These are phyloP conservation scores for Trametes villosa DNA, from an alignment of 768 basidiomycete species.

Conservation along the genomic window DNA sequence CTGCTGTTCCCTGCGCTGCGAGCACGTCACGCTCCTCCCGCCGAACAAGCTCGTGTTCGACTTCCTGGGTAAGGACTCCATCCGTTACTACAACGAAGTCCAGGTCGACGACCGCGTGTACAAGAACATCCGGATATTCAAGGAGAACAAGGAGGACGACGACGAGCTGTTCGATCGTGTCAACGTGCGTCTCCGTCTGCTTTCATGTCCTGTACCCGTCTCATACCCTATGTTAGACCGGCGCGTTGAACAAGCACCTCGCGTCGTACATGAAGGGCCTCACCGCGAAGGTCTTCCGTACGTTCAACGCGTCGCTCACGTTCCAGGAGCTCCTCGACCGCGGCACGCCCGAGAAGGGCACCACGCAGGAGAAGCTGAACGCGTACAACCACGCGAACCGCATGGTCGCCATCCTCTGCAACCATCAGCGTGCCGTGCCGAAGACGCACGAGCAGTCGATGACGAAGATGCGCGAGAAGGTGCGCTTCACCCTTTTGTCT, in stretches of 20 bases:
- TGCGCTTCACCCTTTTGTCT: constrained; percentile 43
- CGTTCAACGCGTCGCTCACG: constrained; percentile 96
- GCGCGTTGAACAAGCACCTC: constrained; percentile 88
- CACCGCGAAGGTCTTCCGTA: constrained; percentile 99
- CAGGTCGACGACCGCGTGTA: constrained; percentile 90
- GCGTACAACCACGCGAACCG: constrained; percentile 98
- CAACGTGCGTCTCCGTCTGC: constrained; percentile 58
- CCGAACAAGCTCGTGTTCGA: constrained; percentile 92
- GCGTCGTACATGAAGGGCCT: constrained; percentile 95
- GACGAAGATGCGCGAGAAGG: constrained; percentile 93
- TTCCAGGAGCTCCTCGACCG: constrained; percentile 91
- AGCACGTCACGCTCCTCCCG: constrained; percentile 91
- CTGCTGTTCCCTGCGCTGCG: constrained; percentile 95
- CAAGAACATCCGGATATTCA: constrained; percentile 98
- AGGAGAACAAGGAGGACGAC: constrained; percentile 85
- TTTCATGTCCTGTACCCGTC: background rate
- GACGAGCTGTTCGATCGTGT: constrained; percentile 96
- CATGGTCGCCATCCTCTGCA: constrained; percentile 96
- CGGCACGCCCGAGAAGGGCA: constrained; percentile 66
- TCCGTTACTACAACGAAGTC: constrained; percentile 93
- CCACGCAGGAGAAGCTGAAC: constrained; percentile 94
- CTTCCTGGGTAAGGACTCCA: constrained; percentile 99
- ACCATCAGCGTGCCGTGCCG: constrained; percentile 94
- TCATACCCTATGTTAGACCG: constrained; percentile 56
- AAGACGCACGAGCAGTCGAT: constrained; percentile 94